Conservation (phyloP, 2,329 filamentous ascomycete genomes). For the Sarocladium strictum region DNA sequence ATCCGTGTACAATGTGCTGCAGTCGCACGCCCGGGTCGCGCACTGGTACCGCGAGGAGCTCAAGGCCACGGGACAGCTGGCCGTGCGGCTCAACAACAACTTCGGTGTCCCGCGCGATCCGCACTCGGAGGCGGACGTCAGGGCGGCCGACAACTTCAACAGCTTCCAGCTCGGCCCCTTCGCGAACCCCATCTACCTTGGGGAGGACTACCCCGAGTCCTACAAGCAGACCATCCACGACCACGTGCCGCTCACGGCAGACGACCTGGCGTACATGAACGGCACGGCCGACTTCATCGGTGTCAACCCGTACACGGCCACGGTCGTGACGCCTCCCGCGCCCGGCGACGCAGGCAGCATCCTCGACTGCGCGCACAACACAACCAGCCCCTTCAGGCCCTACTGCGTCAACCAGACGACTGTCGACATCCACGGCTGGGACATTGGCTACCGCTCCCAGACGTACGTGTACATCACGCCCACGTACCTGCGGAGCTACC, state of each 20-base stretch:
- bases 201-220: constrained; percentile 41
- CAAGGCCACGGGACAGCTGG: constrained; percentile 41
- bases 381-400: constrained; percentile 38
- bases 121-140: constrained; percentile 32
- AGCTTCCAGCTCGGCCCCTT: constrained; percentile 43
- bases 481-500: constrained; percentile 47
- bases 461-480: constrained; percentile 55
- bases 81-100: constrained; percentile 43
- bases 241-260: constrained; percentile 38
- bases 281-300: constrained; percentile 50
- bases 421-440: constrained; percentile 45
- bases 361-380: constrained; percentile 40
- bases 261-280: constrained; percentile 42
- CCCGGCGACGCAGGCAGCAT: constrained; percentile 31
- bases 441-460: constrained; percentile 50
- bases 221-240: constrained; percentile 38
- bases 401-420: constrained; percentile 46
- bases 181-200: constrained; percentile 47
- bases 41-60: constrained; percentile 51
- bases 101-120: constrained; percentile 42
- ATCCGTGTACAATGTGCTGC: constrained; percentile 34
- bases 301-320: constrained; percentile 53
- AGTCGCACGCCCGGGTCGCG: constrained; percentile 42
- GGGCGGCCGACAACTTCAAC: constrained; percentile 40
- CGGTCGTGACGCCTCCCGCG: constrained; percentile 41